Evolutionary conservation across 78 protist genomes (phyloP), one percentile per base, ranked within the genome.

Genomic region (Dictyostelium citrinum): DNA sequence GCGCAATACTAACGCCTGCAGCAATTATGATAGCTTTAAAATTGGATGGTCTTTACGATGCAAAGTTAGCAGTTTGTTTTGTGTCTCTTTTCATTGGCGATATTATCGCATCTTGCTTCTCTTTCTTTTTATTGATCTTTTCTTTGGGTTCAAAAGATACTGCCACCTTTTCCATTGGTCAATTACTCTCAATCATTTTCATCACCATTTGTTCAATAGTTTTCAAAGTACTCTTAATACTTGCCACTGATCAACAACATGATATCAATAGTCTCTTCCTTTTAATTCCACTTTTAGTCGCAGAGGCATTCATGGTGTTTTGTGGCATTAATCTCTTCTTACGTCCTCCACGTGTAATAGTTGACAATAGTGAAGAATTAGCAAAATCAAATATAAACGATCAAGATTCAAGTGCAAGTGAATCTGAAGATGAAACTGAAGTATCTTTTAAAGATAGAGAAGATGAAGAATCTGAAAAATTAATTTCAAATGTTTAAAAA

Each of bases 21-120:
- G 72, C 35, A 6, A 29, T 78, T 5, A 88, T 75, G 80, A 46
- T 85, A 31, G 83, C 70, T 2, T n/a, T 85, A 5, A 67, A 27
- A 31, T 33, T 68, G 71, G 74, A 29, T 37, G 39, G 39, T 9
- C 5, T 61, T 16, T 35, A 29, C 20, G n/a, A 35, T 6, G 31
- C 12, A 7, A 49, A 39, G 9, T 88, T 29, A 22, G 45, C 93
- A 1, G 71, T 88, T 20, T 88, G 93, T 41, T 88, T 77, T 29
- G 81, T 88, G 3, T 83, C 93, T 9, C 51, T 88, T 6, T 88
- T 64, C 55, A 78, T 79, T 22, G 84, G 82, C 1, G 93, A 88
- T 75, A 41, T 55, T 20, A n/a, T 88, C 20, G 12, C 46, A 0
- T 43, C 75, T 20, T 88, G 93, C n/a, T 61, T 88, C 39, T 27